These are phyloP conservation scores for Grifola frondosa DNA, from an alignment of 1,284 basidiomycete species.

Conservation along the genomic window DNA sequence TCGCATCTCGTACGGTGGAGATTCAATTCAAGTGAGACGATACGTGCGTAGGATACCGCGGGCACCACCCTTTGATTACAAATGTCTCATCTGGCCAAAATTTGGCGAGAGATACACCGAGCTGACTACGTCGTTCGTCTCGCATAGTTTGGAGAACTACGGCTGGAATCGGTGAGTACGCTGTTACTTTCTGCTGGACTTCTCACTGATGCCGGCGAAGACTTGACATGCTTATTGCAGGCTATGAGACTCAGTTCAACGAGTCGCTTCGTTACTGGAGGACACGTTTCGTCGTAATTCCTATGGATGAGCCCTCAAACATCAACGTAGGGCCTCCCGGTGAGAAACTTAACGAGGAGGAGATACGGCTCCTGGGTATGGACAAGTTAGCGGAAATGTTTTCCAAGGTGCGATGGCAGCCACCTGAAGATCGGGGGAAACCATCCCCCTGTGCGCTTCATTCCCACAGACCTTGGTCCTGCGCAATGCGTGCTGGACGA, in stretches of 20 bases:
- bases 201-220: slow-evolving; percentile 32
- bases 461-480: slow-evolving; percentile 82
- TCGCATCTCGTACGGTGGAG: slow-evolving; percentile 83
- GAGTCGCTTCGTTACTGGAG: slow-evolving; percentile 90
- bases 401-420: slow-evolving; percentile 75
- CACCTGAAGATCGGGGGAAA: slow-evolving; percentile 55
- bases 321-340: slow-evolving; percentile 57
- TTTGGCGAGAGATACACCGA: slow-evolving; percentile 86
- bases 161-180: slow-evolving; percentile 75
- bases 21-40: slow-evolving; percentile 85
- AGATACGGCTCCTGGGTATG: slow-evolving; percentile 86
- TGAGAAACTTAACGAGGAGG: slow-evolving; percentile 81
- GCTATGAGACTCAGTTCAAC: slow-evolving; percentile 80
- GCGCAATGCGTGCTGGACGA: slow-evolving; percentile 79
- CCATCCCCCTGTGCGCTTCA: slow-evolving; percentile 63
- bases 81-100: slow-evolving; percentile 93
- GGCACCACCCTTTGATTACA: slow-evolving; percentile 70
- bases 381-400: slow-evolving; percentile 91
- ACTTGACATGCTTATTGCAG: slow-evolving; percentile 81
- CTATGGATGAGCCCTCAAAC: slow-evolving; percentile 68
- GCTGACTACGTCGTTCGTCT: slow-evolving; percentile 72
- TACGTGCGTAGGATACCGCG: slow-evolving; percentile 78
- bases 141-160: slow-evolving; percentile 78
- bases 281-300: slow-evolving; percentile 93
- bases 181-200: slow-evolving; percentile 2